Percentiles rank a stretch among this genome's conserved stretches.
phyloP scores from a whole-genome alignment of 495 filamentous ascomycete genomes.

The Annulohypoxylon stygium region DNA sequence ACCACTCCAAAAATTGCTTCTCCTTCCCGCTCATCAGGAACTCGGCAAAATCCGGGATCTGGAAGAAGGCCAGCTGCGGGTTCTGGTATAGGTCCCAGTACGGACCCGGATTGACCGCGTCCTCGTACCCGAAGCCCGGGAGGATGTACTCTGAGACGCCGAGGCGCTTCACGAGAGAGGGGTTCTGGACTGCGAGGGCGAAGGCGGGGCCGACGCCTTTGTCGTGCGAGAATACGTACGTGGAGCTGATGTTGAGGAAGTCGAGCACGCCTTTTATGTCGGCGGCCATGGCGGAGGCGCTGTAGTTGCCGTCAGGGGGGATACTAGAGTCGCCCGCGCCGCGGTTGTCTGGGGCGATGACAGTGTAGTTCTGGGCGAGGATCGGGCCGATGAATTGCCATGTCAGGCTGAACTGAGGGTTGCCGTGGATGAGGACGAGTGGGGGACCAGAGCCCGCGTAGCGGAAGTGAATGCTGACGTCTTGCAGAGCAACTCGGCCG shows the following conservation, averaged over 20 bases:
- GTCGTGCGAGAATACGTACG: conserved; percentile 55
- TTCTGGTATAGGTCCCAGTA: conserved; percentile 55
- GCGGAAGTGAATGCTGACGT: conserved; percentile 58
- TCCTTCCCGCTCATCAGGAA: conserved; percentile 58
- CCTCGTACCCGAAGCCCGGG: conserved; percentile 58
- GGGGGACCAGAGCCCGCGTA: conserved; percentile 58
- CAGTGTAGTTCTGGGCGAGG: conserved; percentile 67
- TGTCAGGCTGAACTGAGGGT: conserved; percentile 57
- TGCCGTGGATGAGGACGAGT: conserved; percentile 56
- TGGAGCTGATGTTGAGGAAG: conserved; percentile 56
- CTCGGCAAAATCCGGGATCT: conserved; percentile 58
- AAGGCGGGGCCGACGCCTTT: conserved; percentile 57
- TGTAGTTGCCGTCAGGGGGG: conserved; percentile 53
- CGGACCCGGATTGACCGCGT: conserved; percentile 34
- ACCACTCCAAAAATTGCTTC: conserved; percentile 58
- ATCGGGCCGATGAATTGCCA: conserved; percentile 70
- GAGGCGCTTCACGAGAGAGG: conserved; percentile 46
- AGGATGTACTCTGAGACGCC: conserved; percentile 55
- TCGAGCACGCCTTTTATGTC: conserved; percentile 57
- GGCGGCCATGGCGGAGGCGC: conserved; percentile 45
- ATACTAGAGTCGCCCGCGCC: conserved; percentile 56
- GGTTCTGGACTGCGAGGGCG: conserved; percentile 53
- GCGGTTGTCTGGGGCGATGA: conserved; percentile 59
- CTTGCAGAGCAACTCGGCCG: conserved; percentile 52
- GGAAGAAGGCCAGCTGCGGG: conserved; percentile 62